Percentiles rank a stretch among this genome's conserved stretches.
These are phyloP conservation scores for Cytidiella melzeri DNA, from an alignment of 768 basidiomycete species.

Conservation along the genomic window DNA sequence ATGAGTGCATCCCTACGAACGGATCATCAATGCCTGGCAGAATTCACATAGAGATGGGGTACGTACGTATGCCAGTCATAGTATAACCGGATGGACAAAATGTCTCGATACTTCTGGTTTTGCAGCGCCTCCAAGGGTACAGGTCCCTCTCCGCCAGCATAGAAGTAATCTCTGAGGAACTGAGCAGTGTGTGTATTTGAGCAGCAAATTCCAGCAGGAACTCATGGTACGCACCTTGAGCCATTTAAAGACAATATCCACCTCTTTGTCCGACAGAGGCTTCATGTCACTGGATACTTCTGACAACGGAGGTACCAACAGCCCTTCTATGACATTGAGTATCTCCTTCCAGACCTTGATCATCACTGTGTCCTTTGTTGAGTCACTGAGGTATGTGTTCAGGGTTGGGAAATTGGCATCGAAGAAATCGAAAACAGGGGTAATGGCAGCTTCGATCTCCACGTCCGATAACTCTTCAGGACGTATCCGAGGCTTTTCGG, in stretches of 20 bases:
- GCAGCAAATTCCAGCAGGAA: not conserved
- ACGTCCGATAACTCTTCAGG: constrained; percentile 85
- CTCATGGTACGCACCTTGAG: constrained; percentile 56
- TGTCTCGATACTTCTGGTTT: constrained; percentile 92
- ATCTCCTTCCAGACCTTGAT: constrained; percentile 95
- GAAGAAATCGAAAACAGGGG: constrained; percentile 92
- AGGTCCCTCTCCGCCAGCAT: constrained; percentile 89
- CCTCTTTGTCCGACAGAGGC: constrained; percentile 89
- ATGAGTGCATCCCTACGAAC: constrained; percentile 66
- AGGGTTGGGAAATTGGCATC: constrained; percentile 89
- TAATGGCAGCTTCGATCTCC: constrained; percentile 90
- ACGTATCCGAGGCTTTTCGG: constrained; percentile 71
- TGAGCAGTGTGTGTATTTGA: constrained; percentile 24
- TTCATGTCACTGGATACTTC: constrained; percentile 86
- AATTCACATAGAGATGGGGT: constrained; percentile 1
- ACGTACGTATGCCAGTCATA: constrained; percentile 93
- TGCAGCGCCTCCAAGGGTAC: constrained; percentile 81
- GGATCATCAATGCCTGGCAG: not conserved
- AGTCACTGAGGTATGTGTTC: constrained; percentile 79
- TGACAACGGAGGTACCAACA: constrained; percentile 87
- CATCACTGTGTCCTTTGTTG: constrained; percentile 90
- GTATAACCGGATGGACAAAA: constrained; percentile 85
- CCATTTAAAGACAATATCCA: constrained; percentile 99
- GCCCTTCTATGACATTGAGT: constrained; percentile 72
- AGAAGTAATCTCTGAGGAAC: constrained; percentile 95